Percentiles rank a stretch among this genome's conserved stretches.
Conservation (phyloP, 75 land plant genomes). For the Pinus albicaulis region DNA sequence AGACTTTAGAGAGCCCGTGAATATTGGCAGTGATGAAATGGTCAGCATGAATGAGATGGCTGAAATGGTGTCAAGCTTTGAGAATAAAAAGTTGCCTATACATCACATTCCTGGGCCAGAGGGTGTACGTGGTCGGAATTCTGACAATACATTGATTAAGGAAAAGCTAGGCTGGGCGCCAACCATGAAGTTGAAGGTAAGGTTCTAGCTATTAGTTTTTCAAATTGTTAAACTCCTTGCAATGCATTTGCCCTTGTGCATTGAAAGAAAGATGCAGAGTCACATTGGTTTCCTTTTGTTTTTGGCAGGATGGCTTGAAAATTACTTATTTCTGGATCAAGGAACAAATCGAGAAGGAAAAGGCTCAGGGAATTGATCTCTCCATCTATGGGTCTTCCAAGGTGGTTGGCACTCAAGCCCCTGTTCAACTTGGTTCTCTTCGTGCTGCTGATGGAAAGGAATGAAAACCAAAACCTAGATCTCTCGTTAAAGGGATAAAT, state of each 20-base stretch:
- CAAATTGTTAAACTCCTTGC: neutral
- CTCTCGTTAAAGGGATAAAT: too few species aligned
- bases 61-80: constrained; percentile 87
- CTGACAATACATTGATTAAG: constrained; percentile 89
- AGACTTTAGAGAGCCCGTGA: constrained; percentile 93
- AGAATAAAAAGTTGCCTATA: constrained; percentile 82
- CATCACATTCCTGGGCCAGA: constrained; percentile 96
- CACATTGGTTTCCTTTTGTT: neutral
- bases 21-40: constrained; percentile 98
- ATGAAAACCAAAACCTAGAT: neutral
- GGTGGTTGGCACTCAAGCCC: constrained; percentile 89
- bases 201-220: neutral
- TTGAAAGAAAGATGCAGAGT: constrained; percentile 10
- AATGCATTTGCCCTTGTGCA: neutral
- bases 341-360: constrained; percentile 86
- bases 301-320: constrained; percentile 71
- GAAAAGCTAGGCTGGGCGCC: constrained; percentile 99
- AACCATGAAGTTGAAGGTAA: constrained; percentile 85
- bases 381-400: constrained; percentile 71
- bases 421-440: constrained; percentile 88
- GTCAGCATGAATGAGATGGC: constrained; percentile 99
- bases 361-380: constrained; percentile 52
- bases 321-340: constrained; percentile 93
- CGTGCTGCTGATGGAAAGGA: constrained; percentile 87
- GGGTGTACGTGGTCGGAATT: constrained; percentile 93